These are phyloP conservation scores for Emergomyces pasteurianus DNA, from an alignment of 2,329 filamentous ascomycete genomes.

Conservation along the genomic window DNA sequence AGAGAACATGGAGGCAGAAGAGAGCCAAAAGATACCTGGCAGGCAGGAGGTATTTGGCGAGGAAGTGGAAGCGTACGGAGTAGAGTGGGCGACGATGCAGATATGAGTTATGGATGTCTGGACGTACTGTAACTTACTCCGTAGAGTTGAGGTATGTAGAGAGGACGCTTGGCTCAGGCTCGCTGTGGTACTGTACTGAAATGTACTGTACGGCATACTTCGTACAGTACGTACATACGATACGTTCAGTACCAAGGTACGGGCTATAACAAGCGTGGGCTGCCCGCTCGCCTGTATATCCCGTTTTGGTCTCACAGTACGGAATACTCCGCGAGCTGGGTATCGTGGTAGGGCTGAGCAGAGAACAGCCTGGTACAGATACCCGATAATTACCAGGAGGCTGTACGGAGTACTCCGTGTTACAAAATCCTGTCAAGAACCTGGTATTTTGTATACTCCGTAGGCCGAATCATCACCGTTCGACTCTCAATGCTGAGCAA, in stretches of 20 bases:
- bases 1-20: conserved; percentile 8
- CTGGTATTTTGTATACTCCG: background rate
- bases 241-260: background rate
- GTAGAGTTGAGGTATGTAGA: too few species aligned
- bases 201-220: background rate
- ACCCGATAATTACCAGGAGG: too few species aligned
- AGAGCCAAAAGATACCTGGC: conserved; percentile 7
- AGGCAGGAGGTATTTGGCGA: background rate
- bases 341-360: background rate
- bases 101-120: background rate
- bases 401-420: too few species aligned
- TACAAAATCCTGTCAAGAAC: background rate
- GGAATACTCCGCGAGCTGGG: background rate
- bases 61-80: conserved; percentile 2
- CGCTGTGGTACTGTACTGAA: background rate
- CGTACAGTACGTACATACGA: too few species aligned
- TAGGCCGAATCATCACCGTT: too few species aligned
- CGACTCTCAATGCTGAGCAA: too few species aligned
- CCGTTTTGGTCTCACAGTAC: background rate
- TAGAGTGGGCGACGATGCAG: background rate
- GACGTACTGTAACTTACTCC: too few species aligned
- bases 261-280: background rate
- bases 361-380: background rate
- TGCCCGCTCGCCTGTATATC: background rate
- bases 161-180: background rate